Evolutionary conservation across 306 rosid species (phyloP).

Genomic region (Mimosa bimucronata): DNA sequence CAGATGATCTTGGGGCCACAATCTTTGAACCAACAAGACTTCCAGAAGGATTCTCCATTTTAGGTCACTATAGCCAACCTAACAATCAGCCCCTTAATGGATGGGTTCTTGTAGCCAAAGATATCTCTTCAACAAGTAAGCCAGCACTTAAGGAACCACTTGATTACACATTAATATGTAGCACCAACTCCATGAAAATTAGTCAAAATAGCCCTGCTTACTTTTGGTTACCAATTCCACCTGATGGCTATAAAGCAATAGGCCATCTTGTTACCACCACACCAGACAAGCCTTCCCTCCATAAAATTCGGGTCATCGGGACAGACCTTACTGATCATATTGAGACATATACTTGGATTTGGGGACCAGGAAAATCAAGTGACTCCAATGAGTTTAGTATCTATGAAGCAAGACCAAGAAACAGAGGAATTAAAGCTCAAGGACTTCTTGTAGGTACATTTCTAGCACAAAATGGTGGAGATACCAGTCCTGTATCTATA

Average conservation of each 20-base stretch:
- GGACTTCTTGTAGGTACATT: constrained; percentile 58
- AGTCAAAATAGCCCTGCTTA: constrained; percentile 51
- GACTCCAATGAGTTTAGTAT: constrained; percentile 45
- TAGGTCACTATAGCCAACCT: constrained; percentile 56
- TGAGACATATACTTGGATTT: constrained; percentile 50
- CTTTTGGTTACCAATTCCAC: constrained; percentile 59
- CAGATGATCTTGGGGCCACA: constrained; percentile 54
- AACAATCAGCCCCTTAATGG: constrained; percentile 37
- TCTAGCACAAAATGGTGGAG: constrained; percentile 38
- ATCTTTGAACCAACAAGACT: constrained; percentile 58
- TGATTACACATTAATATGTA: constrained; percentile 60
- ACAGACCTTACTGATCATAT: constrained; percentile 51
- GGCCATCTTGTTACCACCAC: constrained; percentile 52
- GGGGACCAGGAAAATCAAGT: constrained; percentile 41
- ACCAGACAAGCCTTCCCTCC: constrained; percentile 52
- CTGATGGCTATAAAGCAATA: constrained; percentile 52
- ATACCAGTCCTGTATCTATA: constrained; percentile 1
- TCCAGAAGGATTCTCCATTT: constrained; percentile 54
- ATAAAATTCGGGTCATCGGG: constrained; percentile 25
- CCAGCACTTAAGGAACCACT: constrained; percentile 45
- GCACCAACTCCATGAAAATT: constrained; percentile 45
- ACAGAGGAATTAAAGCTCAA: constrained; percentile 43
- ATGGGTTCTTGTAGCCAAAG: constrained; percentile 34
- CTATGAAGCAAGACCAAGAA: constrained; percentile 43
- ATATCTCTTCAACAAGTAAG: not conserved